Conservation (phyloP, 2,329 filamentous ascomycete genomes). For the Pseudopithomyces maydicus region DNA sequence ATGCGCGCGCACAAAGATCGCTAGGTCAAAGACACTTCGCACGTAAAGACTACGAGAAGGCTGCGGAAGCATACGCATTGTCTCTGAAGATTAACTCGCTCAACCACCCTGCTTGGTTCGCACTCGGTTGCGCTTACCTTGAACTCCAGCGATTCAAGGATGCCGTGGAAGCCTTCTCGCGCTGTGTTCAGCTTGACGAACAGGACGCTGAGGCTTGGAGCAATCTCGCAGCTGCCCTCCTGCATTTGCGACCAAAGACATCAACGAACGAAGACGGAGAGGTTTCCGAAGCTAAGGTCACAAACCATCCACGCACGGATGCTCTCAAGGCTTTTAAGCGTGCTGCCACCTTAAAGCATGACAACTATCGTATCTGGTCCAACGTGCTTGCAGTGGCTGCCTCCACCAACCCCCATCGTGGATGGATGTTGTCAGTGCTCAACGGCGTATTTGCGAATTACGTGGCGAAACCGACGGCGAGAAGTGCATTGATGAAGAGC, state of each 20-base stretch:
- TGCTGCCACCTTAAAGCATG: slow-evolving; percentile 79
- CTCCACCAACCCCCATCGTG: slow-evolving; percentile 74
- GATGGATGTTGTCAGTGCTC: slow-evolving; percentile 74
- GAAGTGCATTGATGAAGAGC: slow-evolving; percentile 73
- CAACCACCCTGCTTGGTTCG: slow-evolving; percentile 85
- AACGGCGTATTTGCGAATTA: slow-evolving; percentile 76
- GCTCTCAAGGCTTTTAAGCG: slow-evolving; percentile 85
- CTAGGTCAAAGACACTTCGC: slow-evolving; percentile 79
- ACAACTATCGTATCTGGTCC: slow-evolving; percentile 94
- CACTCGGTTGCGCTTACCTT: slow-evolving; percentile 85
- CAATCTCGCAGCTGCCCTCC: slow-evolving; percentile 85
- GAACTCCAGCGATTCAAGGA: slow-evolving; percentile 76
- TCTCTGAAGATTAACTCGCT: slow-evolving; percentile 80
- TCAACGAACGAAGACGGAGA: slow-evolving; percentile 44
- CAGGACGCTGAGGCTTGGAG: slow-evolving; percentile 93
- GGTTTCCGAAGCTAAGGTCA: slow-evolving; percentile 44
- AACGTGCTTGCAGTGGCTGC: slow-evolving; percentile 89
- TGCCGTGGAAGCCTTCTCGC: slow-evolving; percentile 81
- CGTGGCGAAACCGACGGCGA: slow-evolving; percentile 71
- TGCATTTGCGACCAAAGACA: slow-evolving; percentile 64
- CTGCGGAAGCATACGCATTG: slow-evolving; percentile 76
- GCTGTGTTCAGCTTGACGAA: slow-evolving; percentile 83
- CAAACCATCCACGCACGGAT: slow-evolving; percentile 64
- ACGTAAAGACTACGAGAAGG: slow-evolving; percentile 68
- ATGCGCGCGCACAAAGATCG: slow-evolving; percentile 84